phyloP scores from a whole-genome alignment of 768 basidiomycete species.

The Calocera cornea region DNA sequence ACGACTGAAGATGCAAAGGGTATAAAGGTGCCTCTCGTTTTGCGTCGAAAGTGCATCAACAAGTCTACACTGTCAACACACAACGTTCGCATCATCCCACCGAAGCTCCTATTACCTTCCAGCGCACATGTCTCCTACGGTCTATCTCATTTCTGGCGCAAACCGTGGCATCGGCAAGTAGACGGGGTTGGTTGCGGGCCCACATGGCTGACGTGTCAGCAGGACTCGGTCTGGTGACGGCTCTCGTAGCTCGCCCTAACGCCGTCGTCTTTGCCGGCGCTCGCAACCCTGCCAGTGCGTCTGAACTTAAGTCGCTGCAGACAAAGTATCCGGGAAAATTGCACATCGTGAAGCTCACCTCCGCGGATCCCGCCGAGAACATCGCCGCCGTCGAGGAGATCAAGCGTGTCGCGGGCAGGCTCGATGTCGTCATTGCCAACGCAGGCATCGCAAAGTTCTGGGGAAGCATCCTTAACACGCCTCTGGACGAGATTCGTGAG shows the following conservation, averaged over 20 bases:
- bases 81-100: no score
- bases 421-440: slow-evolving; percentile 18
- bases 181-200: neutral
- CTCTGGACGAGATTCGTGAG: neutral
- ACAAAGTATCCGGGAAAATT: slow-evolving; percentile 5
- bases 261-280: slow-evolving; percentile 15
- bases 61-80: no score
- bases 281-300: slow-evolving; percentile 8
- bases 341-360: slow-evolving; percentile 13
- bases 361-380: slow-evolving; percentile 11
- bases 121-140: neutral
- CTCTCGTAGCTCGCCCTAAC: neutral
- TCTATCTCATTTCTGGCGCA: slow-evolving; percentile 12
- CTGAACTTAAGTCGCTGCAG: slow-evolving; percentile 8
- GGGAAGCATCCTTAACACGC: neutral
- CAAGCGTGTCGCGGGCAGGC: slow-evolving; percentile 10
- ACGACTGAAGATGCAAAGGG: no score
- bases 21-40: no score
- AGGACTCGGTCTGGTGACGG: slow-evolving; percentile 9
- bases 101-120: no score
- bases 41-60: no score
- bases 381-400: slow-evolving; percentile 9
- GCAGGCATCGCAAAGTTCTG: slow-evolving; percentile 12
- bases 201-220: slow-evolving; percentile 7
- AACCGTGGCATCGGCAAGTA: slow-evolving; percentile 10